Evolutionary conservation across 305 asterid genomes (phyloP).

Genomic region (Fraxinus latifolia): DNA sequence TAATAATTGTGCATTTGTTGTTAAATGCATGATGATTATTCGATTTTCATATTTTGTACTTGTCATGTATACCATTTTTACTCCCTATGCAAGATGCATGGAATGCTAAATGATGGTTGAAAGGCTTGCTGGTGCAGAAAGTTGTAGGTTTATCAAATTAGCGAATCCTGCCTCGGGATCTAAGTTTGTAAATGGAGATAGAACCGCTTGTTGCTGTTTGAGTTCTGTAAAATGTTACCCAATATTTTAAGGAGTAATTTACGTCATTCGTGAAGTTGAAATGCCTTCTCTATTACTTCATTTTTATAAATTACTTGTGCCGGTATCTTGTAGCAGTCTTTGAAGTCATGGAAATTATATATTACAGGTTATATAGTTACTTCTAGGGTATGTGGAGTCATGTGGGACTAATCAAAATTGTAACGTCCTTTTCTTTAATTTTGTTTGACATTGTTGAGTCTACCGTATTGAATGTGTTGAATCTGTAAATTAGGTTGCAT

Average conservation of each 20-base stretch:
- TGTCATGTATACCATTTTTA: constrained; percentile 20
- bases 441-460: neutral
- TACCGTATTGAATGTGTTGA: neutral
- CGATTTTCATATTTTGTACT: constrained; percentile 31
- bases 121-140: constrained; percentile 1
- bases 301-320: neutral
- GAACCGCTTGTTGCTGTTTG: neutral
- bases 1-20: constrained; percentile 22
- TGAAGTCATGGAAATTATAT: neutral
- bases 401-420: neutral
- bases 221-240: constrained; percentile 12
- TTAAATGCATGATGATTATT: neutral
- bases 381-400: neutral
- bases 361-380: neutral
- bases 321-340: neutral
- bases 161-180: constrained; percentile 50
- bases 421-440: neutral
- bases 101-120: constrained; percentile 1
- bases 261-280: neutral
- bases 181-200: constrained; percentile 27
- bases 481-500: too few species aligned
- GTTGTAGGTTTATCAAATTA: constrained; percentile 25
- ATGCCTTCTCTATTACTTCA: neutral
- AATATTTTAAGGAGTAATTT: neutral
- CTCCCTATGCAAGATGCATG: neutral